phyloP scores from a whole-genome alignment of 1,284 basidiomycete genomes.

The Ustilago esculenta region DNA sequence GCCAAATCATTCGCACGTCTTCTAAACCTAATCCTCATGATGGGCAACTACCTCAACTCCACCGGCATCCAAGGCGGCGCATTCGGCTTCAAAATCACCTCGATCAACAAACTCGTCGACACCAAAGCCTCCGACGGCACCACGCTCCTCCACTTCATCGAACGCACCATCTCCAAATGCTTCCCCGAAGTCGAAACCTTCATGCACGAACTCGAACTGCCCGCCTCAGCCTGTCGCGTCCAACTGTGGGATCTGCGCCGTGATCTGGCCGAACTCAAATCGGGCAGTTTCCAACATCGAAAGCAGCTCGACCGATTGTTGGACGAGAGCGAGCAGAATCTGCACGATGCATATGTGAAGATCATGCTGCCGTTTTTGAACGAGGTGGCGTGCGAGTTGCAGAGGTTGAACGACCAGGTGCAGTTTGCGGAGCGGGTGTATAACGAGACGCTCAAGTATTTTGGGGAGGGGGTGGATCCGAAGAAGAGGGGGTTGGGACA shows the following conservation, averaged over 20 bases:
- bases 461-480: constrained; percentile 65
- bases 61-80: constrained; percentile 96
- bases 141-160: constrained; percentile 95
- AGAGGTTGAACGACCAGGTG: constrained; percentile 61
- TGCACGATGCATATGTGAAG: constrained; percentile 64
- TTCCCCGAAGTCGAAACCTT: constrained; percentile 90
- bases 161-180: constrained; percentile 85
- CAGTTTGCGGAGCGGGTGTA: constrained; percentile 63
- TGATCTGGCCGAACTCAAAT: constrained; percentile 66
- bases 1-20: constrained; percentile 60
- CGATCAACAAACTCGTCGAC: constrained; percentile 98
- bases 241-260: constrained; percentile 63
- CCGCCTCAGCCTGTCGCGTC: constrained; percentile 87
- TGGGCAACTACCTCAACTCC: constrained; percentile 98
- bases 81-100: constrained; percentile 95
- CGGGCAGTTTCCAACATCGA: constrained; percentile 60
- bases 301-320: constrained; percentile 63
- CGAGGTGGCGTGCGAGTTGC: constrained; percentile 51
- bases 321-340: constrained; percentile 62
- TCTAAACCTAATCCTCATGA: constrained; percentile 76
- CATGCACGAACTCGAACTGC: constrained; percentile 85
- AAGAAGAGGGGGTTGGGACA: constrained; percentile 61
- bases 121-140: constrained; percentile 85
- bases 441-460: constrained; percentile 63
- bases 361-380: constrained; percentile 66